Evolutionary conservation across 2,329 filamentous ascomycete genomes (phyloP), one percentile per base, ranked within the genome.

Genomic region (Claviceps maximensis): DNA sequence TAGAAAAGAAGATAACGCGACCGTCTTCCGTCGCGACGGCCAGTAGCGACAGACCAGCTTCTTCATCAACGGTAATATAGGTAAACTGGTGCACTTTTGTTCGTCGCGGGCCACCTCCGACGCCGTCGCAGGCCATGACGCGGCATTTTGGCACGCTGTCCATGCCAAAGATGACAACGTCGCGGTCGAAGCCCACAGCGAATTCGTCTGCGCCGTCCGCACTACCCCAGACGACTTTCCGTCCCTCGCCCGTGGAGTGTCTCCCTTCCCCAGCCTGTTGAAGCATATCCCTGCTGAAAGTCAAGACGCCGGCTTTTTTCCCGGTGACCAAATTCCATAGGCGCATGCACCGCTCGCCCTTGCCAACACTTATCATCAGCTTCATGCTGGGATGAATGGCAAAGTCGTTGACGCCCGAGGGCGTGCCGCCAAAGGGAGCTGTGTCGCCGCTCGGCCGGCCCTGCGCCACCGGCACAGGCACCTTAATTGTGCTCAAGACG

Each of bases 311-410:
- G 1, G 90, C 90, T 72, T 95, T 96, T 72, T 91, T 95, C 17
- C 90, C 93, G 2, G 91, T 97, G 58, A 97, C 89, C 58, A 98
- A 68, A 64, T 98, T 97, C 93, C 93, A 98, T 58, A 97, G 69
- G 58, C 93, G 76, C 87, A 98, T 94, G 63, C 84, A 89, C 58
- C 82, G 83, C 72, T 98, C 93, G 58, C 89, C 89, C 62, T 85
- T 88, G 59, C 88, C 86, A 9, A 97, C 89, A 60, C 82, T 94
- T 55, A 98, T 82, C 87, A 97, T 95, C 50, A 98, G 74, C 71
- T 96, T 97, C 79, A 95, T 88, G 67, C 87, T 94, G 0, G 93
- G 91, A 66, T 98, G 93, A 27, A 98, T 86, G 2, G 91, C 89
- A 67, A 98, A 95, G 66, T 90, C 87, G 66, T 95, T 97, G 59